Base-by-base conservation (phyloP, 2,329 filamentous ascomycete species). In the Neoarthrinium moseri region DNA sequence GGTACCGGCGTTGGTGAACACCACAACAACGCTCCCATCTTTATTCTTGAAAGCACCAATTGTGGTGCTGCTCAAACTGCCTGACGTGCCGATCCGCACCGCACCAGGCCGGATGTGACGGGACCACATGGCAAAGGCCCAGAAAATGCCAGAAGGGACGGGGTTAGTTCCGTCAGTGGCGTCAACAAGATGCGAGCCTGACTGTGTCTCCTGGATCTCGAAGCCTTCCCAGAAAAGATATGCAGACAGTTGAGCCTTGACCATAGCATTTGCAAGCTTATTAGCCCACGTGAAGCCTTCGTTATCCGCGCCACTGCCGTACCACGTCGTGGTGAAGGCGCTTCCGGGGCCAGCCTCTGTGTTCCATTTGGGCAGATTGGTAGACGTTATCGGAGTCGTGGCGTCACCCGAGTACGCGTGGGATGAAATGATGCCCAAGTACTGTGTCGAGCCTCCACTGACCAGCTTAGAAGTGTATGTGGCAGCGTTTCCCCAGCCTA, bases 141-240 rank as follows among this genome's bases (percentile, higher is more conserved):
- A 58, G 13, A 57, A 51, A 13, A 52, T 54, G 11, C 53, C 53
- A n/a, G 56, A 58, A 5, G 54, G 54, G 3, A 45, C 50, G 6
- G 53, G 24, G 4, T 50, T 49, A 18, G 46, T 51, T 4, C 58
- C 56, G 45, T 61, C 57, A 32, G 49, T 52, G 1, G 57, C 49
- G 49, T 56, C 57, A 10, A 63, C 53, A 1, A 64, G 55, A 35
- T 63, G 56, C 7, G 51, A 55, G 12, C 51, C 53, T 1, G 57
- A 54, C 44, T 61, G 56, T 17, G 55, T 55, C 44, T 63, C 57
- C 37, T 57, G 55, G 6, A 56, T 48, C 37, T 58, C 49, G 11
- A 56, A 50, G 3, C 73, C 72, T 51, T 72, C 66, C 74, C 73
- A 77, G 57, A 74, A 77, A 5, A 78, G 62, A 50, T 75, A 76